Evolutionary conservation across 2,329 filamentous ascomycete species (phyloP).

Genomic region (Teratosphaeriaceae sp.): DNA sequence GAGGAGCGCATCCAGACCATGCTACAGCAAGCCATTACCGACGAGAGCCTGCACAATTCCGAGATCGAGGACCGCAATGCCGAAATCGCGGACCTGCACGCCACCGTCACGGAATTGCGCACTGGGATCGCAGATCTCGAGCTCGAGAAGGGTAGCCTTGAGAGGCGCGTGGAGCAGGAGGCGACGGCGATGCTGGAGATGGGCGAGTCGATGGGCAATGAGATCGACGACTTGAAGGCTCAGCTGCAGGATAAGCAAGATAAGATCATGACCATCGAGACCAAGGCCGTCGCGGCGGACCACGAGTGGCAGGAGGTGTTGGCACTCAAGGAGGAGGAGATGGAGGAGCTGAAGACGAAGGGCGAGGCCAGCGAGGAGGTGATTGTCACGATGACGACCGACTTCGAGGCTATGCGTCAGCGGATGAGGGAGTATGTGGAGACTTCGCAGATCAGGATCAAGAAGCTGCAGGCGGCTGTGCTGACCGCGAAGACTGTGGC

Average conservation of each 20-base stretch:
- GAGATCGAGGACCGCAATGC: slow-evolving; percentile 29
- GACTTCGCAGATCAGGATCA: slow-evolving; percentile 25
- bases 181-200: slow-evolving; percentile 30
- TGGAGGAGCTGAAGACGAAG: slow-evolving; percentile 23
- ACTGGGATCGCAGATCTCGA: slow-evolving; percentile 20
- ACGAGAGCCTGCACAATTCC: slow-evolving; percentile 22
- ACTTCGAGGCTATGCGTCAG: slow-evolving; percentile 22
- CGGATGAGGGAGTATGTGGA: slow-evolving; percentile 30
- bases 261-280: slow-evolving; percentile 27
- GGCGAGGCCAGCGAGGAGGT: slow-evolving; percentile 17
- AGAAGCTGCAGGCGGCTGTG: slow-evolving; percentile 26
- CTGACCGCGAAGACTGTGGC: slow-evolving; percentile 17
- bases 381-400: slow-evolving; percentile 19
- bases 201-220: slow-evolving; percentile 26
- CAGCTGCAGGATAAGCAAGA: slow-evolving; percentile 28
- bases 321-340: slow-evolving; percentile 32
- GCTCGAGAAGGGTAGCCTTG: slow-evolving; percentile 24
- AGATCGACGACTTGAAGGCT: slow-evolving; percentile 25
- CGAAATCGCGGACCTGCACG: slow-evolving; percentile 25
- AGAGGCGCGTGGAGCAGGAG: slow-evolving; percentile 29
- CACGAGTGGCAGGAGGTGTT: slow-evolving; percentile 35
- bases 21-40: slow-evolving; percentile 17
- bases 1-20: slow-evolving; percentile 21
- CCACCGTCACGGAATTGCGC: slow-evolving; percentile 15
- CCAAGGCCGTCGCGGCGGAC: slow-evolving; percentile 32